Conservation (phyloP, 1,139 yeast species). For the Pichia sp. region DNA sequence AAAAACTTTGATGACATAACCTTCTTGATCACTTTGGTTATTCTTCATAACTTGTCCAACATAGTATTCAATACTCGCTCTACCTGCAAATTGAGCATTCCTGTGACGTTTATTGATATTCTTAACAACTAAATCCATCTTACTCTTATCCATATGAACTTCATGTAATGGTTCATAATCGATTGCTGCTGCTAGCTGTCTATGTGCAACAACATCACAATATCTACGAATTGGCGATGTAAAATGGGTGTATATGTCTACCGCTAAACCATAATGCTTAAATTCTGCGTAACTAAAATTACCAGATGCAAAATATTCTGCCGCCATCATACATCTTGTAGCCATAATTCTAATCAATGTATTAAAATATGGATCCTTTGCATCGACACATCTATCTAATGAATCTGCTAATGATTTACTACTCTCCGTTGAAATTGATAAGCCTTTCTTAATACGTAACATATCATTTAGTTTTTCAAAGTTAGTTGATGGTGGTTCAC, state of each 20-base stretch:
- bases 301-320: conserved; percentile 96
- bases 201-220: conserved; percentile 95
- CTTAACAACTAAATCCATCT: conserved; percentile 83
- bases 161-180: conserved; percentile 82
- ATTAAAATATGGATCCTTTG: conserved; percentile 82
- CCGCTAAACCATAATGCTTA: conserved; percentile 94
- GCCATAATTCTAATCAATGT: conserved; percentile 94
- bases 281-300: conserved; percentile 88
- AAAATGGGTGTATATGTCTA: conserved; percentile 95
- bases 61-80: conserved; percentile 95
- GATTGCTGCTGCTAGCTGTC: conserved; percentile 96
- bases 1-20: conserved; percentile 86
- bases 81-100: conserved; percentile 97
- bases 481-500: conserved; percentile 89
- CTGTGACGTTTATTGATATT: conserved; percentile 93
- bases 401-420: conserved; percentile 93
- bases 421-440: conserved; percentile 72
- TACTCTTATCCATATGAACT: conserved; percentile 78
- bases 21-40: conserved; percentile 67
- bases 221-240: conserved; percentile 98
- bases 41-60: conserved; percentile 96
- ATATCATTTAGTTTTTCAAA: conserved; percentile 87
- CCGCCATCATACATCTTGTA: conserved; percentile 99
- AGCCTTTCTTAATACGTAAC: conserved; percentile 75
- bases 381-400: conserved; percentile 78